Percentiles rank a stretch among this genome's conserved stretches.
These are phyloP conservation scores for Phoma sp. DNA, from an alignment of 2,329 filamentous ascomycete genomes.

Conservation along the genomic window DNA sequence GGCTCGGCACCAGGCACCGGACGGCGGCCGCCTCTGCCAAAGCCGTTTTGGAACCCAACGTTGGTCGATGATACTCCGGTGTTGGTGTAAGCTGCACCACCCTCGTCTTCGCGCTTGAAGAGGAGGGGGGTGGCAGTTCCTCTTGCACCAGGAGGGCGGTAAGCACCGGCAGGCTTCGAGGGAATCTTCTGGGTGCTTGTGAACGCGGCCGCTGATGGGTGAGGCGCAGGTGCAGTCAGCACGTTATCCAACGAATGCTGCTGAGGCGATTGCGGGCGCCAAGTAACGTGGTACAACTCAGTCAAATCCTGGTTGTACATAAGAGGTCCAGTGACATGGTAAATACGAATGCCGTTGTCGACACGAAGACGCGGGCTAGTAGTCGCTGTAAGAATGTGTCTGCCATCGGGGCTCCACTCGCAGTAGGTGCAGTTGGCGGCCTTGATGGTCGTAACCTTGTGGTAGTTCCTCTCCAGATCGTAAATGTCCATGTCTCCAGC, in stretches of 20 bases:
- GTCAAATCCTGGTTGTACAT: constrained; percentile 97
- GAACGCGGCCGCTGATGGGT: constrained; percentile 81
- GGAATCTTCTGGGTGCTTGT: constrained; percentile 89
- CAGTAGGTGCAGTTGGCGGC: constrained; percentile 95
- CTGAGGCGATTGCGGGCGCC: constrained; percentile 76
- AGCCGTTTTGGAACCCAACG: constrained; percentile 72
- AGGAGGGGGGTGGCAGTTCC: constrained; percentile 87
- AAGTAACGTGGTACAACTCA: constrained; percentile 86
- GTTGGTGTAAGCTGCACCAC: constrained; percentile 84
- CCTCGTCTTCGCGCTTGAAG: constrained; percentile 97
- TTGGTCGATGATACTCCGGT: constrained; percentile 73
- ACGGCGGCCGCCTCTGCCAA: constrained; percentile 74
- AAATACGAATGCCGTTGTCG: constrained; percentile 94
- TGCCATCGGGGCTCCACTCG: constrained; percentile 96
- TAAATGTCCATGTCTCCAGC: constrained; percentile 98
- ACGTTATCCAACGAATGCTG: constrained; percentile 71
- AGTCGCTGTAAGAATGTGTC: constrained; percentile 95
- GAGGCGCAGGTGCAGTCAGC: constrained; percentile 76
- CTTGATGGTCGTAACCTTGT: constrained; percentile 91
- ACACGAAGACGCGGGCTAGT: constrained; percentile 94
- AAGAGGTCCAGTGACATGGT: constrained; percentile 85
- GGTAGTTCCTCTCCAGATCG: constrained; percentile 91
- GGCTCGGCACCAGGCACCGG: constrained; percentile 87
- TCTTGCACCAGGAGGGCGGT: constrained; percentile 91
- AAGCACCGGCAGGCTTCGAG: constrained; percentile 95